These are phyloP conservation scores for Orbilia quercus DNA, from an alignment of 2,329 filamentous ascomycete genomes.

Conservation along the genomic window DNA sequence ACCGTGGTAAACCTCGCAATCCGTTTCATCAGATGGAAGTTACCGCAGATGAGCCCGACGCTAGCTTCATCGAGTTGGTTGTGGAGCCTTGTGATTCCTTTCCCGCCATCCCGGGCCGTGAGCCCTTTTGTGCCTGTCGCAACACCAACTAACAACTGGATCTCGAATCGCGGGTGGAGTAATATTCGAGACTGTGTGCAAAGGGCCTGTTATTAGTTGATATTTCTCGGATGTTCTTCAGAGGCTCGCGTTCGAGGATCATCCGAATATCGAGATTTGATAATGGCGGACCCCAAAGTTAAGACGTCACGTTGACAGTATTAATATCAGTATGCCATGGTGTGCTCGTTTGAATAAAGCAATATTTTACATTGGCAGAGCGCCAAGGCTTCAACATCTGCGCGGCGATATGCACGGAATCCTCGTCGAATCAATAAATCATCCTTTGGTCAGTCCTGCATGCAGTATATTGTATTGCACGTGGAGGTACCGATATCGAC, in stretches of 20 bases:
- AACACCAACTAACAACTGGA: slow-evolving; percentile 5
- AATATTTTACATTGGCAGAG: no score
- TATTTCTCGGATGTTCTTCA: not conserved
- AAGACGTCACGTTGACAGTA: no score
- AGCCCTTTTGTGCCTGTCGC: slow-evolving; percentile 11
- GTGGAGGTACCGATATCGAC: no score
- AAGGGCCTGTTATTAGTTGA: not conserved
- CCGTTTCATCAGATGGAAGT: slow-evolving; percentile 18
- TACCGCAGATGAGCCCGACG: slow-evolving; percentile 6
- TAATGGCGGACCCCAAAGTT: not conserved
- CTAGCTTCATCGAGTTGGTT: slow-evolving; percentile 9
- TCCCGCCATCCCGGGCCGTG: slow-evolving; percentile 46
- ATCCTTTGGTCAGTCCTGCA: no score
- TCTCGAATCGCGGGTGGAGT: not conserved
- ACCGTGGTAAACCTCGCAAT: slow-evolving; percentile 8
- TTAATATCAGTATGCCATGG: no score
- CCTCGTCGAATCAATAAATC: no score
- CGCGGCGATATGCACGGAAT: no score
- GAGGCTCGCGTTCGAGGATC: not conserved
- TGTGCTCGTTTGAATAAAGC: no score
- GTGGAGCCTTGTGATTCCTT: slow-evolving; percentile 25
- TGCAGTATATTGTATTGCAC: no score
- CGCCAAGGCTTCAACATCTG: no score
- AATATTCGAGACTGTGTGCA: not conserved
- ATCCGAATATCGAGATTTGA: not conserved